phyloP scores from a whole-genome alignment of 108 stramenopile species.

The Cylindrotheca fusiformis region DNA sequence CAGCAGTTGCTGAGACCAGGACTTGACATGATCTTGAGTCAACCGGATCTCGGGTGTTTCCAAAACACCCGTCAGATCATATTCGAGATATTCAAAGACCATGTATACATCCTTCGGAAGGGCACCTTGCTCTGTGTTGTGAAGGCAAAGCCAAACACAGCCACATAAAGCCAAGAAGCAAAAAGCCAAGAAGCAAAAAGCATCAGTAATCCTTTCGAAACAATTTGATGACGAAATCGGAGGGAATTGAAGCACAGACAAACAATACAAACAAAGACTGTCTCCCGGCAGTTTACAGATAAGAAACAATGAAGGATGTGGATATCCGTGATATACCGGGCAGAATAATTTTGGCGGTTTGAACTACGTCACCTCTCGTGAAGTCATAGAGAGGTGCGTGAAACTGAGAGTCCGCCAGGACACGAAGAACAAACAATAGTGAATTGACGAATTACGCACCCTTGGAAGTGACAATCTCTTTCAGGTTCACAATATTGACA shows the following conservation, averaged over 20 bases:
- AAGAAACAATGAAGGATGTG: constrained; percentile 27
- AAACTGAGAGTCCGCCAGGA: constrained; percentile 65
- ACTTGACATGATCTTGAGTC: constrained; percentile 85
- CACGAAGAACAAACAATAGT: constrained; percentile 2
- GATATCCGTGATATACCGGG: constrained; percentile 58
- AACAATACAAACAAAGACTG: constrained; percentile 9
- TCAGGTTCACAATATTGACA: constrained; percentile 83
- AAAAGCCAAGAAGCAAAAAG: constrained; percentile 1
- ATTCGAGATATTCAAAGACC: constrained; percentile 95
- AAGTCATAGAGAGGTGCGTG: constrained; percentile 51
- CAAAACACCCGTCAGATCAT: constrained; percentile 85
- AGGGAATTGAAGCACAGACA: constrained; percentile 1
- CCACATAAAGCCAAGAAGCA: constrained; percentile 6
- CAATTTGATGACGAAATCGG: constrained; percentile 11
- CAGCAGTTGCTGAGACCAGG: constrained; percentile 91
- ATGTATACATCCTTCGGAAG: constrained; percentile 91
- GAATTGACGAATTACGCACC: constrained; percentile 46
- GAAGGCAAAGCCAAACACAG: constrained; percentile 14
- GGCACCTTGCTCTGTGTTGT: constrained; percentile 54
- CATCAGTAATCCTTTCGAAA: constrained; percentile 19
- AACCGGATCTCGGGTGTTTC: constrained; percentile 83
- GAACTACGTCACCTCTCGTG: constrained; percentile 78
- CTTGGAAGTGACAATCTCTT: constrained; percentile 92
- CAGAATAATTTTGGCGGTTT: constrained; percentile 66
- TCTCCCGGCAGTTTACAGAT: constrained; percentile 32